Conservation (phyloP, 257 asterid genomes). For the Anisodus acutangulus region DNA sequence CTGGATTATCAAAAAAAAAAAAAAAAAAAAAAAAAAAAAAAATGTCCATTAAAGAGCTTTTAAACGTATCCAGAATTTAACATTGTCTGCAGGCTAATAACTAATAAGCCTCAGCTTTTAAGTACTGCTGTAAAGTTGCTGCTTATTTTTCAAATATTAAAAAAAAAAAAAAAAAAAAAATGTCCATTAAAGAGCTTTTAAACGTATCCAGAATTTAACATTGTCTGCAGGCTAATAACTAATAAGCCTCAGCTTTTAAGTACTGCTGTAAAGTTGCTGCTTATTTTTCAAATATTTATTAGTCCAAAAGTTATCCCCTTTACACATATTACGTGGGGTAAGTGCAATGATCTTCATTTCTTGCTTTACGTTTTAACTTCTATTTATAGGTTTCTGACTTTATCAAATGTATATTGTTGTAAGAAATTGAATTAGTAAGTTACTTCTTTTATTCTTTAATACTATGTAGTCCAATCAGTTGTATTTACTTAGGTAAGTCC, state of each 20-base stretch:
- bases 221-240: too few relatives aligned
- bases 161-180: too few relatives aligned
- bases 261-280: constrained; percentile 19
- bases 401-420: not conserved
- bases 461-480: constrained; percentile 1
- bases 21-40: too few relatives aligned
- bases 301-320: not conserved
- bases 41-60: not conserved
- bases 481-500: not conserved
- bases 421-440: constrained; percentile 2
- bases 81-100: not conserved
- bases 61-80: not conserved
- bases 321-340: not conserved
- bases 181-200: too few relatives aligned
- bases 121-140: constrained; percentile 11
- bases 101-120: not conserved
- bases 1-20: too few relatives aligned
- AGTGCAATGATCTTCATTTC: constrained; percentile 1
- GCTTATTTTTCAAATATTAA: not conserved
- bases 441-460: constrained; percentile 4
- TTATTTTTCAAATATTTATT: not conserved
- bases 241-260: not conserved
- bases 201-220: too few relatives aligned
- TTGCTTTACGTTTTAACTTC: constrained; percentile 10
- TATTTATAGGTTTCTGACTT: constrained; percentile 18